Percentiles rank a stretch among this genome's conserved stretches.
Evolutionary conservation across 2,329 filamentous ascomycete genomes (phyloP).

Genomic region (Calonectria pseudoreteaudii): DNA sequence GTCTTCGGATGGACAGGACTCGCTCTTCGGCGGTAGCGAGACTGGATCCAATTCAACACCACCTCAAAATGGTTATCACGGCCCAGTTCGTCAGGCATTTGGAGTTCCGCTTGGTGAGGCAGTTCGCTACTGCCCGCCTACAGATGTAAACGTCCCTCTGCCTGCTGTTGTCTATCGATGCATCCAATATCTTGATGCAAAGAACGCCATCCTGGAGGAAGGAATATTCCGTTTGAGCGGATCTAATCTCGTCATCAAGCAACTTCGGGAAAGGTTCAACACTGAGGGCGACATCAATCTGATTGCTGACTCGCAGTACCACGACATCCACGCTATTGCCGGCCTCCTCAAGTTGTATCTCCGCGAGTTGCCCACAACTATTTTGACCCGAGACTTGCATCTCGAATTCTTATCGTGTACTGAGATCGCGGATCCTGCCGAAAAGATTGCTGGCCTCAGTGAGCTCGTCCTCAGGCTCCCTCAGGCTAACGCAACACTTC

Average conservation of each 20-base stretch:
- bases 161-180: slow-evolving; percentile 96
- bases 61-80: slow-evolving; percentile 57
- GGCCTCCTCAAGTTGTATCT: slow-evolving; percentile 95
- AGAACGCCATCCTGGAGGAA: slow-evolving; percentile 86
- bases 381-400: slow-evolving; percentile 91
- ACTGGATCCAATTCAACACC: slow-evolving; percentile 58
- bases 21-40: slow-evolving; percentile 63
- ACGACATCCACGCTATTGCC: slow-evolving; percentile 96
- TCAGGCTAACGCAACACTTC: slow-evolving; percentile 80
- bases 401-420: slow-evolving; percentile 87
- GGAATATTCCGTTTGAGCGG: slow-evolving; percentile 97
- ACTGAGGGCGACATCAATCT: slow-evolving; percentile 91
- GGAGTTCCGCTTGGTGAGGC: slow-evolving; percentile 88
- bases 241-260: slow-evolving; percentile 95
- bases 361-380: slow-evolving; percentile 89
- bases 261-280: slow-evolving; percentile 92
- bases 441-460: slow-evolving; percentile 83
- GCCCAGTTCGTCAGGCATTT: slow-evolving; percentile 79
- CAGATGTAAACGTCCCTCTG: slow-evolving; percentile 78
- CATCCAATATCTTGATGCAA: slow-evolving; percentile 89
- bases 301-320: slow-evolving; percentile 83
- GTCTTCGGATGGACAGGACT: slow-evolving; percentile 69
- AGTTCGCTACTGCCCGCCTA: slow-evolving; percentile 81
- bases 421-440: slow-evolving; percentile 78
- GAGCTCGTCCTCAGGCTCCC: slow-evolving; percentile 85